Conservation (phyloP, 2,329 filamentous ascomycete genomes). For the Penicillium polonicum region DNA sequence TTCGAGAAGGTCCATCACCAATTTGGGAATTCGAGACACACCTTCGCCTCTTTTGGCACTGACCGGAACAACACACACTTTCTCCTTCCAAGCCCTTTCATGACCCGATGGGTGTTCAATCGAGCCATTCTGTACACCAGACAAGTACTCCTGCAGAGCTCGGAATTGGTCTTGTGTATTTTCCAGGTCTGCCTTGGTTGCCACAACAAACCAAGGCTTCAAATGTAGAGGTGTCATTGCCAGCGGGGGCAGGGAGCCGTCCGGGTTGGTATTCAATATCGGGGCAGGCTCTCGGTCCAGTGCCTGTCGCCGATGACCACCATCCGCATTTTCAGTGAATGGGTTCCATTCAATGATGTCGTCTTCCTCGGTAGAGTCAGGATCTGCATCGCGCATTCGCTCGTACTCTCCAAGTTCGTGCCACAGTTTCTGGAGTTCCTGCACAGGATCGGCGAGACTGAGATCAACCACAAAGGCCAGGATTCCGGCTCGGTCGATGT, state of each 20-base stretch:
- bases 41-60: constrained; percentile 88
- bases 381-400: constrained; percentile 70
- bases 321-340: constrained; percentile 27
- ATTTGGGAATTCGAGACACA: constrained; percentile 56
- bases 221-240: constrained; percentile 71
- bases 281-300: constrained; percentile 2
- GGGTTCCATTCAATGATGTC: constrained; percentile 48
- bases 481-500: constrained; percentile 90
- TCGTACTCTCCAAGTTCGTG: constrained; percentile 87
- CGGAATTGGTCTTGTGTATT: constrained; percentile 76
- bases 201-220: constrained; percentile 96
- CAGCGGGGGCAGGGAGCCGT: constrained; percentile 45
- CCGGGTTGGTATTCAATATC: constrained; percentile 13
- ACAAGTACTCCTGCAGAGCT: constrained; percentile 68
- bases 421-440: constrained; percentile 80
- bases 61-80: constrained; percentile 70
- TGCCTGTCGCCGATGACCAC: constrained; percentile 14
- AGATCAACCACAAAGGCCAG: constrained; percentile 93
- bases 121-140: constrained; percentile 60
- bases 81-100: constrained; percentile 60
- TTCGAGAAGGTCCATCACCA: constrained; percentile 45
- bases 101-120: constrained; percentile 73
- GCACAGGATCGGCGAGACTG: constrained; percentile 72
- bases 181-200: constrained; percentile 84
- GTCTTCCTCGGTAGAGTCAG: constrained; percentile 60